phyloP scores from a whole-genome alignment of 768 basidiomycete genomes.

The Trametes elegans region DNA sequence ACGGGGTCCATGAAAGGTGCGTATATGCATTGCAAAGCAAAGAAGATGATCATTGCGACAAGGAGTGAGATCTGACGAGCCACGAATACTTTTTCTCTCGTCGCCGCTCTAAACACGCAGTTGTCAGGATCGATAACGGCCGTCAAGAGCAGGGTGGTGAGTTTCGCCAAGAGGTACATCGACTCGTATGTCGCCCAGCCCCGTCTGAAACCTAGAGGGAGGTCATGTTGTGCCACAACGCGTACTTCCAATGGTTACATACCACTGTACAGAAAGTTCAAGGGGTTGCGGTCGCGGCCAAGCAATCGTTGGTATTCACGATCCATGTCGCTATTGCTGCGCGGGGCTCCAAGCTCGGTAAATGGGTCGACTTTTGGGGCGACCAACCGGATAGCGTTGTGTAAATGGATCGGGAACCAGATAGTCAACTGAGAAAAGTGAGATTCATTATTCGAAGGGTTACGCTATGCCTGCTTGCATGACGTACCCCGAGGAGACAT shows the following conservation, averaged over 20 bases:
- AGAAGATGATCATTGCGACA: constrained; percentile 54
- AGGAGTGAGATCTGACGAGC: constrained; percentile 63
- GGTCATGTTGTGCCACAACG: not conserved
- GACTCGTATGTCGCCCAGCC: constrained; percentile 68
- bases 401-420: constrained; percentile 69
- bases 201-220: constrained; percentile 57
- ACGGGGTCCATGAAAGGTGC: constrained; percentile 68
- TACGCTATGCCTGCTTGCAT: too few species aligned
- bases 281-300: constrained; percentile 60
- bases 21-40: constrained; percentile 56
- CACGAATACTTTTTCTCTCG: constrained; percentile 50
- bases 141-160: constrained; percentile 61
- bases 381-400: constrained; percentile 50
- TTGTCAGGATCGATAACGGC: constrained; percentile 70
- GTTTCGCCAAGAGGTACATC: constrained; percentile 66
- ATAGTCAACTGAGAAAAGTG: constrained; percentile 49
- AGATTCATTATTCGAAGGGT: not conserved
- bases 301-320: constrained; percentile 69
- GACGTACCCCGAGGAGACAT: constrained; percentile 50
- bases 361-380: constrained; percentile 65
- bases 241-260: constrained; percentile 17
- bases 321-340: constrained; percentile 58
- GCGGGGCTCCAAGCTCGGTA: constrained; percentile 66
- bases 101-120: constrained; percentile 62
- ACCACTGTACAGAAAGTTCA: constrained; percentile 72